These are phyloP conservation scores for Rossbeevera mucosa DNA, from an alignment of 768 basidiomycete species.

Conservation along the genomic window DNA sequence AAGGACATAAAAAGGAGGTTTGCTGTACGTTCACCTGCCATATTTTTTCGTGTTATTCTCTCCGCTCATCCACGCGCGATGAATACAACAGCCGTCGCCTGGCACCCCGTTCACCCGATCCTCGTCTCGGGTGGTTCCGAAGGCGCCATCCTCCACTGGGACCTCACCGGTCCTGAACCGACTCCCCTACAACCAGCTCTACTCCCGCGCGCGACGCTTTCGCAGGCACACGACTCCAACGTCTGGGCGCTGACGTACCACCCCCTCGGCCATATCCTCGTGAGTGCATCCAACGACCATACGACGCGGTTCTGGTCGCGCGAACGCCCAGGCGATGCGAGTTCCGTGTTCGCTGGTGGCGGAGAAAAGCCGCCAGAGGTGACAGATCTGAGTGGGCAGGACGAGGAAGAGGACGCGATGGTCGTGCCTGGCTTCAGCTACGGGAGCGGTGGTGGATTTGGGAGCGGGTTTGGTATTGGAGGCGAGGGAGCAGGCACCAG, in stretches of 20 bases:
- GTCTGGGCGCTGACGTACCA: conserved; percentile 96
- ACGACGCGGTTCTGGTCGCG: conserved; percentile 99
- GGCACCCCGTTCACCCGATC: conserved; percentile 93
- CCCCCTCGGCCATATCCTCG: conserved; percentile 92
- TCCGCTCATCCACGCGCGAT: neutral
- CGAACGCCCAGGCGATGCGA: conserved; percentile 79
- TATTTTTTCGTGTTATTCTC: neutral
- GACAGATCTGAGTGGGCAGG: conserved; percentile 51
- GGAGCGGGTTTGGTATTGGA: conserved; percentile 19
- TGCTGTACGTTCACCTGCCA: conserved; percentile 61
- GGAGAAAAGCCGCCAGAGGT: conserved; percentile 82
- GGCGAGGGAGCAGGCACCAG: conserved; percentile 15
- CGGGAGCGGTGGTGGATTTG: conserved; percentile 12
- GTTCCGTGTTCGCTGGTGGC: conserved; percentile 72
- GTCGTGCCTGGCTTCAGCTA: conserved; percentile 67
- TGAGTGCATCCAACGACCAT: conserved; percentile 94
- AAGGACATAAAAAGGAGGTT: conserved; percentile 98
- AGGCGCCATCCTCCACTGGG: conserved; percentile 93
- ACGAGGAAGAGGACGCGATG: conserved; percentile 71
- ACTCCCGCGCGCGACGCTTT: conserved; percentile 74
- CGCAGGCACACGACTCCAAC: conserved; percentile 97
- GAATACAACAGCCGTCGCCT: conserved; percentile 64
- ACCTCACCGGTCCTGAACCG: conserved; percentile 62
- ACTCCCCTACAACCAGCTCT: conserved; percentile 36
- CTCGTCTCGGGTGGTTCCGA: conserved; percentile 93